These are phyloP conservation scores for Epicoccum nigrum DNA, from an alignment of 2,329 filamentous ascomycete species.

Conservation along the genomic window DNA sequence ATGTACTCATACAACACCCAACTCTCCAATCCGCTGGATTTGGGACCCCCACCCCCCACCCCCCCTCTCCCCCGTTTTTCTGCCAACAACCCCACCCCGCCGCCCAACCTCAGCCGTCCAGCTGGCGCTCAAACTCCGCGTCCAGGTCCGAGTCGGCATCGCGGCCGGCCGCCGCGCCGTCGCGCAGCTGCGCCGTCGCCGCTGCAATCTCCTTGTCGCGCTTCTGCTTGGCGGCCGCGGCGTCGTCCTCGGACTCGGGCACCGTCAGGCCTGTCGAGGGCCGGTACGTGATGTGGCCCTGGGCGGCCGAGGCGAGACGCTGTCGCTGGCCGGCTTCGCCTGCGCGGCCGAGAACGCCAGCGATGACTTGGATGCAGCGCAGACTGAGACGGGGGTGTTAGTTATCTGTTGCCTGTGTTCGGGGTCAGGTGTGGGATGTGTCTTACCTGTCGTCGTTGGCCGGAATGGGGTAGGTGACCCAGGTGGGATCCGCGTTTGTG, in stretches of 20 bases:
- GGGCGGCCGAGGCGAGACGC: slow-evolving; percentile 66
- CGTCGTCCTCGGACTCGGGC: slow-evolving; percentile 23
- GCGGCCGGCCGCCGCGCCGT: background rate
- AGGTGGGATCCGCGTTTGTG: slow-evolving; percentile 88
- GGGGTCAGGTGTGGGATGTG: background rate
- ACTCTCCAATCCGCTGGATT: slow-evolving; percentile 12
- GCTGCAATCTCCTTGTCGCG: background rate
- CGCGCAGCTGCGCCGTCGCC: background rate
- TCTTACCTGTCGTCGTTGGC: slow-evolving; percentile 91
- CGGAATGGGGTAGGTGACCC: slow-evolving; percentile 95
- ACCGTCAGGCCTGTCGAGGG: slow-evolving; percentile 29
- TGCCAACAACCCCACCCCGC: too few relatives aligned
- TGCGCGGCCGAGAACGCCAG: slow-evolving; percentile 82
- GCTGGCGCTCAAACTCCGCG: background rate
- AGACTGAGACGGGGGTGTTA: slow-evolving; percentile 64
- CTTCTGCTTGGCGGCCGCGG: background rate
- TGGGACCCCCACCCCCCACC: slow-evolving; percentile 28
- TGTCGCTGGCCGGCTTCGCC: slow-evolving; percentile 76
- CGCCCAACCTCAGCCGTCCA: background rate
- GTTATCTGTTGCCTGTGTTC: background rate
- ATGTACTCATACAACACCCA: slow-evolving; percentile 2
- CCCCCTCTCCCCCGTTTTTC: too few relatives aligned
- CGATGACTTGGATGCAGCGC: slow-evolving; percentile 80
- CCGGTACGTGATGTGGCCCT: slow-evolving; percentile 67
- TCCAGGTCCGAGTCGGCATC: background rate